Percentiles rank a stretch among this genome's conserved stretches.
These are phyloP conservation scores for Pholiota adiposa DNA, from an alignment of 1,284 basidiomycete species.

Conservation along the genomic window DNA sequence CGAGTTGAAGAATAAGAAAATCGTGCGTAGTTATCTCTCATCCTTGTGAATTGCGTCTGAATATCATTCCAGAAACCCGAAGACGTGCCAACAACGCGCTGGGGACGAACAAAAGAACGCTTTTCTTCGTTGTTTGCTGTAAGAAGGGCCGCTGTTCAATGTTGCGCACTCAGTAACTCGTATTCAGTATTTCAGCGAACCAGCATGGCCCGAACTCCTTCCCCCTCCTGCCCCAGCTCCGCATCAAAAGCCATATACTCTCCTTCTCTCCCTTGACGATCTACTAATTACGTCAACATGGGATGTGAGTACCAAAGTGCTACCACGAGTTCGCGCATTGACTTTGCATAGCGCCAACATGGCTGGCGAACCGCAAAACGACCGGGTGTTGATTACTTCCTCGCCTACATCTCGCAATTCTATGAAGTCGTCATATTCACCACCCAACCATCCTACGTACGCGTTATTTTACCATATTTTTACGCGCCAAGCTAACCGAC, in stretches of 20 bases:
- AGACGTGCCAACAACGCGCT: slow-evolving; percentile 60
- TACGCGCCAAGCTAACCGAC: background rate
- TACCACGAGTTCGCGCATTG: background rate
- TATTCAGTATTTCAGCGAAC: slow-evolving; percentile 87
- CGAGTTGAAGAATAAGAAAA: slow-evolving; percentile 54
- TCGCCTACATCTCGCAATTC: slow-evolving; percentile 96
- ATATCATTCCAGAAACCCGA: slow-evolving; percentile 50
- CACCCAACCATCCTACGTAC: slow-evolving; percentile 85
- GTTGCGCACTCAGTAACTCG: background rate
- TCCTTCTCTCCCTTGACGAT: slow-evolving; percentile 92
- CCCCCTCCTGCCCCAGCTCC: slow-evolving; percentile 87
- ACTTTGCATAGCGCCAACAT: slow-evolving; percentile 64
- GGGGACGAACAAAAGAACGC: slow-evolving; percentile 62
- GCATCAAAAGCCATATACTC: slow-evolving; percentile 90
- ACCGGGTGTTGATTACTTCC: slow-evolving; percentile 97
- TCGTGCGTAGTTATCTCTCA: slow-evolving; percentile 41
- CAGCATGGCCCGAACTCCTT: slow-evolving; percentile 89
- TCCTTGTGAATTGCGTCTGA: background rate
- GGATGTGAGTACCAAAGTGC: slow-evolving; percentile 70
- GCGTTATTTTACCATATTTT: slow-evolving; percentile 34
- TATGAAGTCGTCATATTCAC: slow-evolving; percentile 99
- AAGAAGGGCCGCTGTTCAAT: slow-evolving; percentile 28
- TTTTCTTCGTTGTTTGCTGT: slow-evolving; percentile 70
- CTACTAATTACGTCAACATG: slow-evolving; percentile 91
- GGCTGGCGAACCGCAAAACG: slow-evolving; percentile 94